phyloP scores from a whole-genome alignment of 768 basidiomycete genomes.

The Boletus rufocinnamomeus region DNA sequence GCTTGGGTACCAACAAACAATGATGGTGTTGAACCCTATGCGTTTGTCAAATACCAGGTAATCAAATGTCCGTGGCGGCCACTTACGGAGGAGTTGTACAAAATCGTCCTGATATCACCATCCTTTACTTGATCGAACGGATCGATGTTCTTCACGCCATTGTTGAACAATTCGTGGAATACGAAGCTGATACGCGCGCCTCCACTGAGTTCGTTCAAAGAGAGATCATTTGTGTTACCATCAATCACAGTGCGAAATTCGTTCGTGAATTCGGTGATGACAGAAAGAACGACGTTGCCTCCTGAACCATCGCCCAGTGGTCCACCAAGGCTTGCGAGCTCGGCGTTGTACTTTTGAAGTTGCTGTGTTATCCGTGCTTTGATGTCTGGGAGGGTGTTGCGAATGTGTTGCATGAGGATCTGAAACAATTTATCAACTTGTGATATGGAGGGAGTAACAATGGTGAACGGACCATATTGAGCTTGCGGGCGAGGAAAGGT shows the following conservation, averaged over 20 bases:
- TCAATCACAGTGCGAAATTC: slow-evolving; percentile 98
- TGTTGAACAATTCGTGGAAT: slow-evolving; percentile 98
- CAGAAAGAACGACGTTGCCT: slow-evolving; percentile 90
- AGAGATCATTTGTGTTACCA: slow-evolving; percentile 94
- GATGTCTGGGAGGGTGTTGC: slow-evolving; percentile 96
- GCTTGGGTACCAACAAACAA: slow-evolving; percentile 96
- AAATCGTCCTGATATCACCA: slow-evolving; percentile 91
- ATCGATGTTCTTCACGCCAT: slow-evolving; percentile 93
- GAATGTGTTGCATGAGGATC: slow-evolving; percentile 99
- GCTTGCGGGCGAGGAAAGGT: slow-evolving; percentile 91
- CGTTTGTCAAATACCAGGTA: background rate
- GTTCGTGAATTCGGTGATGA: slow-evolving; percentile 96
- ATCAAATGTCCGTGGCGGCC: background rate
- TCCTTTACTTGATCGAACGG: slow-evolving; percentile 99
- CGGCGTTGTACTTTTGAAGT: slow-evolving; percentile 83
- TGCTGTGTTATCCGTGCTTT: slow-evolving; percentile 93
- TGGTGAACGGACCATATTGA: slow-evolving; percentile 73
- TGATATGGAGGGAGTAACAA: background rate
- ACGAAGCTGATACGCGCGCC: slow-evolving; percentile 99
- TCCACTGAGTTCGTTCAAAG: slow-evolving; percentile 95
- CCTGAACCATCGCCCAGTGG: slow-evolving; percentile 81
- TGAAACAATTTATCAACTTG: slow-evolving; percentile 32
- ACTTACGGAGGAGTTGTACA: slow-evolving; percentile 96
- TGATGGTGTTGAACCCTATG: slow-evolving; percentile 90
- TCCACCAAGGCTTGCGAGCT: slow-evolving; percentile 84